Evolutionary conservation across 139 green algal species (phyloP).

Genomic region (Yamagishiella unicocca): DNA sequence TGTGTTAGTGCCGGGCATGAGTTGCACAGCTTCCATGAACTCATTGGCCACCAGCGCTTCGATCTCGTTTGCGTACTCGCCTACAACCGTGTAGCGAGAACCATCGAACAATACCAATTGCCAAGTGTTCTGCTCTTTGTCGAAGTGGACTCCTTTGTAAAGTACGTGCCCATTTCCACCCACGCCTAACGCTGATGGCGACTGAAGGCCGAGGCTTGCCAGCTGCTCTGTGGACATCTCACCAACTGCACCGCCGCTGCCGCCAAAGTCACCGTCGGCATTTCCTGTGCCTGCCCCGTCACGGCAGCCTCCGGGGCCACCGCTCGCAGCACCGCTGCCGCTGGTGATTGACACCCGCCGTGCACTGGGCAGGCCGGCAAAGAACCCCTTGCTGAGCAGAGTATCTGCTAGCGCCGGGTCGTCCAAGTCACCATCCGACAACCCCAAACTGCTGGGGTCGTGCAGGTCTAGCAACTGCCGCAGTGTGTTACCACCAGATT

Average conservation of each 20-base stretch:
- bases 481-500: not conserved
- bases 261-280: not conserved
- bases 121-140: constrained; percentile 47
- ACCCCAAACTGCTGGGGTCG: not conserved
- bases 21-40: constrained; percentile 43
- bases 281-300: not conserved
- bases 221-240: constrained; percentile 19
- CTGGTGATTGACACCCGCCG: not conserved
- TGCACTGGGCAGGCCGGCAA: constrained; percentile 19
- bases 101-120: constrained; percentile 52
- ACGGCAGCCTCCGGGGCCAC: not conserved
- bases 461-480: constrained; percentile 19
- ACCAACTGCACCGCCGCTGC: not conserved
- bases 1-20: constrained; percentile 12
- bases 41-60: constrained; percentile 57
- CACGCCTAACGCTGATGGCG: not conserved
- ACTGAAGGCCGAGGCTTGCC: constrained; percentile 18
- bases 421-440: not conserved
- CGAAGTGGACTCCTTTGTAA: constrained; percentile 54
- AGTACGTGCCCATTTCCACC: constrained; percentile 9
- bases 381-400: not conserved
- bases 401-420: not conserved
- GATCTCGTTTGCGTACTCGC: constrained; percentile 58
- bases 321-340: not conserved
- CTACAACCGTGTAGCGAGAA: constrained; percentile 9